Base-by-base conservation (phyloP, 2,329 filamentous ascomycete genomes). In the Mollisiaceae sp. region DNA sequence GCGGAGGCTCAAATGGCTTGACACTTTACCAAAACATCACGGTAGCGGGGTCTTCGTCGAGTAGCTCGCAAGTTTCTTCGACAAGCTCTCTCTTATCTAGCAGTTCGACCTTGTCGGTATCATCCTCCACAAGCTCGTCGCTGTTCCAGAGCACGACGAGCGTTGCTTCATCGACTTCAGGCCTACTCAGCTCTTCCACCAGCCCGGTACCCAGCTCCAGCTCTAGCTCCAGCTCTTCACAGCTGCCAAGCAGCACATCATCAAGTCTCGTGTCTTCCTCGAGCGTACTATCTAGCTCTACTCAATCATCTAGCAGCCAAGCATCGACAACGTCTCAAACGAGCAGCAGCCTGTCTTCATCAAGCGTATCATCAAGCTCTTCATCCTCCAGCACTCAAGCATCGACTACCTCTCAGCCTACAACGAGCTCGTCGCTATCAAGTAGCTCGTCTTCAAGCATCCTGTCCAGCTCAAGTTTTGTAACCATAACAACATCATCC, bases 1-100 rank as follows among this genome's bases (percentile, higher is more conserved):
- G 63, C 27, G 62, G 62, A 14, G 62, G 62, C 3, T 43, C 54
- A 4, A 62, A 45, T 36, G 63, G 63, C 4, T 35, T 65, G 22
- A 65, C 63, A 5, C 63, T 65, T 54, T 65, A 62, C 15, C 55
- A 52, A 36, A 62, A 65, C 41, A 32, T 63, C 41, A 45, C 54
- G 6, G 12, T 55, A 32, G 43, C 22, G 5, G 55, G 56, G 35
- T 54, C 55, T 15, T 55, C 59, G n/a, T 56, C 62, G 9, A 60
- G 58, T 39, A 65, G 50, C 27, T 36, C 54, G 14, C 20, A 27
- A 9, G 22, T 9, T 35, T 27, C 22, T 27, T 55, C 60, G 20
- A 52, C 35, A 32, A 41, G 43, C 35, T 54, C 43, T 52, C 12
- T 36, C n/a, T 52, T 27, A n/a, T 14, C 38, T 3, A 27, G 56